These are phyloP conservation scores for Neofusicoccum sp. DNA, from an alignment of 2,329 filamentous ascomycete genomes.

Conservation along the genomic window DNA sequence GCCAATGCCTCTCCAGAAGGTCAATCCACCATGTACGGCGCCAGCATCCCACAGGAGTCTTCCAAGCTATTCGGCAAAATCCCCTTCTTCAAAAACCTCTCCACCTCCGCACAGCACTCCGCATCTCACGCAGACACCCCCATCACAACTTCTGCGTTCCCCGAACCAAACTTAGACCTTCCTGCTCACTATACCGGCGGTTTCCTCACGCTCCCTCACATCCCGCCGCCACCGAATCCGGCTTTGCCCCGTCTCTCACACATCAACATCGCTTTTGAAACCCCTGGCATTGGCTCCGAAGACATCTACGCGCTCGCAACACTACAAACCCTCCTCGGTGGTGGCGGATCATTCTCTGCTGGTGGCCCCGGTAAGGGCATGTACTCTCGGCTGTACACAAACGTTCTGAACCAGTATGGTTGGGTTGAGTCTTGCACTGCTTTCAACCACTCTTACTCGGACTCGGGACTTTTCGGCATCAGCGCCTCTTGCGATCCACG, in stretches of 20 bases:
- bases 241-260: conserved; percentile 80
- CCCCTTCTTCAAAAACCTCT: conserved; percentile 86
- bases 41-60: conserved; percentile 48
- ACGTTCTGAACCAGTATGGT: conserved; percentile 93
- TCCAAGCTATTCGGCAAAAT: conserved; percentile 76
- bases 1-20: conserved; percentile 26
- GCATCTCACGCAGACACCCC: conserved; percentile 30
- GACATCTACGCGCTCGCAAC: conserved; percentile 97
- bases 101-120: conserved; percentile 69
- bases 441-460: conserved; percentile 97
- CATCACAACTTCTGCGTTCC: conserved; percentile 27
- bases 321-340: conserved; percentile 90
- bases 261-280: conserved; percentile 94
- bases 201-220: conserved; percentile 79
- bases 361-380: conserved; percentile 98
- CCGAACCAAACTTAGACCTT: conserved; percentile 56
- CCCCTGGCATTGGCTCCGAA: conserved; percentile 80
- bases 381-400: conserved; percentile 97
- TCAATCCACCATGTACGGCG: conserved; percentile 21
- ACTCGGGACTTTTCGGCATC: conserved; percentile 94
- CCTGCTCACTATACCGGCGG: conserved; percentile 89
- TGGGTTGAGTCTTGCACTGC: conserved; percentile 96
- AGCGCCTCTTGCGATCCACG: conserved; percentile 79
- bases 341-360: conserved; percentile 93
- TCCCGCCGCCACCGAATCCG: conserved; percentile 75